A percentile compares a stretch with the other conserved stretches of the same genome.
phyloP scores from a whole-genome alignment of 495 filamentous ascomycete species.

The Penicillium parvum region DNA sequence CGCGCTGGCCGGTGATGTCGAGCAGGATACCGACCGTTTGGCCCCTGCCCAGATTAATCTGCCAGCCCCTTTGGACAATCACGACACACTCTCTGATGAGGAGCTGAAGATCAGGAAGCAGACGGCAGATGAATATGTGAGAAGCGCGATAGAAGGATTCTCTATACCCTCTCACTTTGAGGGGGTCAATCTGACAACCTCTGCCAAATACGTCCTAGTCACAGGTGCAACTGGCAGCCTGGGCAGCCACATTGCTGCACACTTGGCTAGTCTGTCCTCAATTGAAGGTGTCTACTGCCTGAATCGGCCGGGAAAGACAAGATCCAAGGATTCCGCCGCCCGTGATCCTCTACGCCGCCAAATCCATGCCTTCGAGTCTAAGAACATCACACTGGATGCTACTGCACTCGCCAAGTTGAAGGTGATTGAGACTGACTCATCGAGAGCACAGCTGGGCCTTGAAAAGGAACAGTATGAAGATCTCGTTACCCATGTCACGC shows the following conservation, averaged over 20 bases:
- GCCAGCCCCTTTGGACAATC: no score
- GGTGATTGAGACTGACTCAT: constrained; percentile 3
- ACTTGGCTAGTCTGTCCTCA: constrained; percentile 26
- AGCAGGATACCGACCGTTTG: neutral
- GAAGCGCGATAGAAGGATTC: neutral
- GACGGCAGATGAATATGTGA: constrained; percentile 29
- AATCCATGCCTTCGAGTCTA: no score
- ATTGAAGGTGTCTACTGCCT: constrained; percentile 22
- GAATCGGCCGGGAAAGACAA: constrained; percentile 3
- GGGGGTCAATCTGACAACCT: no score
- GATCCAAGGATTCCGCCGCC: no score
- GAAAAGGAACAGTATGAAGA: neutral
- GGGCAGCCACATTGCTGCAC: constrained; percentile 39
- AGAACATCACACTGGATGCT: no score
- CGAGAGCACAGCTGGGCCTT: neutral
- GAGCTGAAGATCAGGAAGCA: constrained; percentile 20
- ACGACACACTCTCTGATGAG: no score
- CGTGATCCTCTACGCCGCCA: no score
- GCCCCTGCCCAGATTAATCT: neutral
- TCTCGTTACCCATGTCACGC: constrained; percentile 5
- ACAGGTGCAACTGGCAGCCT: constrained; percentile 50
- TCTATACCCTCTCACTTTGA: no score
- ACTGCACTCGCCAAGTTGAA: constrained; percentile 1
- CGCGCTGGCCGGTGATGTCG: constrained; percentile 32
- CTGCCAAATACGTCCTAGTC: constrained; percentile 37